Evolutionary conservation across 768 basidiomycete species (phyloP), one percentile per base, ranked within the genome.

Genomic region (Ephemerocybe angulata): DNA sequence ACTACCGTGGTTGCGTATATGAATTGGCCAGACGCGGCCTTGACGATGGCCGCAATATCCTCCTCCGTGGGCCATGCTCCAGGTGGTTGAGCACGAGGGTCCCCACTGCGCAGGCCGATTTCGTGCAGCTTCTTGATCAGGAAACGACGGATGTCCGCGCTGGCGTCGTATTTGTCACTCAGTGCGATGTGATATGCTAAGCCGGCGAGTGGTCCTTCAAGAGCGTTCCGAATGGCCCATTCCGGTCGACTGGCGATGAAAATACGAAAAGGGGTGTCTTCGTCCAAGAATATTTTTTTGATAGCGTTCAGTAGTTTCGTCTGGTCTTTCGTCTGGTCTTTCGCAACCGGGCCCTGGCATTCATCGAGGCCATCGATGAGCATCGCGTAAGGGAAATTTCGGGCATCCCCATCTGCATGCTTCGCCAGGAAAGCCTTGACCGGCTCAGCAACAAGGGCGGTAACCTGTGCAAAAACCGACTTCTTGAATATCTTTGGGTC

Each of bases 211-310:
- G 44, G 19, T 22, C 38, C 38, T 17, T 41, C 41, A 24, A 59
- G 43, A 3, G 54, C 49, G 15, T 21, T 30, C 21, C 42, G 51
- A 27, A 60, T 30, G 21, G 60, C 56, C 12, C 25, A 40, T 43
- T 62, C 61, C 1, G 57, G 53, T 21, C 61, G 51, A 33, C 59
- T 62, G 44, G 54, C 27, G n/a, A 62, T 52, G 44, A 60, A 53
- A 21, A 60, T 33, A 21, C 28, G 59, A 50, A 56, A 54, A 35
- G 41, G 51, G n/a, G 35, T 33, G 15, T 29, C 48, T 28, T 27
- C 27, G 28, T 42, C 37, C 17, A 38, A n/a, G 38, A 52, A 21
- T 24, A 48, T 48, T 12, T 38, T 37, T 22, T 41, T 46, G 41
- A 62, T 57, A 15, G 49, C 35, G 17, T 44, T 15, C 11, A 60